Evolutionary conservation across 345 rosid genomes (phyloP), one percentile per base, ranked within the genome.

Genomic region (Sapria himalayana): DNA sequence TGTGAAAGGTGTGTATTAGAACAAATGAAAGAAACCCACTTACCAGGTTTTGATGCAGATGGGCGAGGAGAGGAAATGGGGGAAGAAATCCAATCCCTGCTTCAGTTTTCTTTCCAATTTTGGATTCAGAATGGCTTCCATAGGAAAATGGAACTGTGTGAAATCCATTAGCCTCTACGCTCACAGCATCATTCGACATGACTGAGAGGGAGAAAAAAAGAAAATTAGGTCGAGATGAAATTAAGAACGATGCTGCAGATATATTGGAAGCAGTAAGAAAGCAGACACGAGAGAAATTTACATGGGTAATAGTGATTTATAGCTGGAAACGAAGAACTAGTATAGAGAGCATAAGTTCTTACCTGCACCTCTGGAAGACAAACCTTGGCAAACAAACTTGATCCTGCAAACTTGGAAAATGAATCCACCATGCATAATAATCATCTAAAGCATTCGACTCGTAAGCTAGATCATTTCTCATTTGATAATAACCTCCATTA

Each of bases 31-130:
- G 31, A 15, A 25, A 33, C 53, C 40, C 37, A 70, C 94, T 54
- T 72, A 89, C 98, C 69, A 82, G 64, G 73, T 62, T 52, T 44
- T 61, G 85, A 55, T 64, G 80, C 51, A 81, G 62, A 46, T 44
- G 54, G 52, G 72, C 91, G 5, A 94, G 94, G 47, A 82, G 60
- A 0, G 70, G 45, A 55, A 89, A 82, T 9, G 91, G 70, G 43
- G 94, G 98, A n/a, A 6, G 59, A 54, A 74, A 89, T 37, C 40
- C 61, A 63, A 81, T 61, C 19, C 69, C 78, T 2, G 29, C 49
- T 46, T 70, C 72, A 29, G 56, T 38, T 48, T 38, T 46, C 57
- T 59, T 74, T 48, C 51, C 63, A 32, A 62, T 59, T 29, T 11
- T 19, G 19, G 58, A 41, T 45, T 72, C 71, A 46, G 52, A 60